Evolutionary conservation across 2,329 filamentous ascomycete genomes (phyloP).

Genomic region (Pseudogymnoascus pannorum): DNA sequence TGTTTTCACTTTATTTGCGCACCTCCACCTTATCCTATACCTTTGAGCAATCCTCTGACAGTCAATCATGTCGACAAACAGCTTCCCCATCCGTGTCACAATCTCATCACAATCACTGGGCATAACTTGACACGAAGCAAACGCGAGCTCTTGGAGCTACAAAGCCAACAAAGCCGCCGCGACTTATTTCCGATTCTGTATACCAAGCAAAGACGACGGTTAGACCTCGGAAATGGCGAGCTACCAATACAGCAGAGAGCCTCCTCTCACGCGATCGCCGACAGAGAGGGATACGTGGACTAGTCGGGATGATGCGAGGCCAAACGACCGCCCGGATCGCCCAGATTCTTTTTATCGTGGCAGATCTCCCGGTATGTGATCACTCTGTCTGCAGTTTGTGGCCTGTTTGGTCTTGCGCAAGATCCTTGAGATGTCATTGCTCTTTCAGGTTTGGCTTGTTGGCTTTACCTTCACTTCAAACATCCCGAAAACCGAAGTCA

Average conservation of each 20-base stretch:
- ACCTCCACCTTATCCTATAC: constrained; percentile 8
- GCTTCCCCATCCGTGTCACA: constrained; percentile 24
- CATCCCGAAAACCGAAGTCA: background rate
- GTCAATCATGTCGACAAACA: constrained; percentile 33
- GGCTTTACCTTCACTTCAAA: constrained; percentile 7
- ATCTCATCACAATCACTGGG: constrained; percentile 22
- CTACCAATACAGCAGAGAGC: constrained; percentile 22
- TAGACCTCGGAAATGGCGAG: background rate
- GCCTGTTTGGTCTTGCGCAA: background rate
- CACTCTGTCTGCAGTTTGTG: background rate
- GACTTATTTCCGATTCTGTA: constrained; percentile 2
- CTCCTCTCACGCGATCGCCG: constrained; percentile 27
- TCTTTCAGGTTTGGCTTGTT: background rate
- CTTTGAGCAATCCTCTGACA: constrained; percentile 30
- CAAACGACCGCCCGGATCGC: constrained; percentile 34
- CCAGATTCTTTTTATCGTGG: constrained; percentile 57
- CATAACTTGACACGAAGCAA: constrained; percentile 28
- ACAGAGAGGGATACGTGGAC: constrained; percentile 28
- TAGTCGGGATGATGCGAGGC: constrained; percentile 24
- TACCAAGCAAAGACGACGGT: background rate
- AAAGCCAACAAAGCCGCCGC: constrained; percentile 6
- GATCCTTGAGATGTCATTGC: background rate
- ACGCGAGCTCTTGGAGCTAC: constrained; percentile 8
- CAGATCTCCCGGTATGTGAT: constrained; percentile 61
- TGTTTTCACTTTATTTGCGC: constrained; percentile 10